Evolutionary conservation across 306 rosid genomes (phyloP).

Genomic region (Luffa acutangula): DNA sequence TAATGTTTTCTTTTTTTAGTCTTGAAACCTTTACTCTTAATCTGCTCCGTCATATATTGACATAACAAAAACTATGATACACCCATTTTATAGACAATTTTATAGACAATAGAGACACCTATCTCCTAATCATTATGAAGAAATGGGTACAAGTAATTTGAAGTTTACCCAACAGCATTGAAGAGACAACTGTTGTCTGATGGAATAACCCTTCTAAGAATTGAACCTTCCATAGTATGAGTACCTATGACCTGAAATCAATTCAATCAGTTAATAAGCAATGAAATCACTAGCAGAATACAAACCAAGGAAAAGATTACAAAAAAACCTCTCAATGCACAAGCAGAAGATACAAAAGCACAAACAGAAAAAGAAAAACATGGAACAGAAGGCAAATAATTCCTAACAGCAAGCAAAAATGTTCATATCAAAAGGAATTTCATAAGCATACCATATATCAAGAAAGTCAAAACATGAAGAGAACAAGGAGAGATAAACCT

Average conservation of each 20-base stretch:
- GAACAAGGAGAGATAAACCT: not conserved
- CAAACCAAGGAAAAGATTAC: not conserved
- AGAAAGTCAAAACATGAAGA: not conserved
- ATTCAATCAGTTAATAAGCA: conserved; percentile 6
- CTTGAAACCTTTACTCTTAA: not conserved
- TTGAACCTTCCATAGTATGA: conserved; percentile 55
- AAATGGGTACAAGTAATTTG: not conserved
- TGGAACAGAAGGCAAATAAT: not conserved
- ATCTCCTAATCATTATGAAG: not conserved
- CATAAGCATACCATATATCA: not conserved
- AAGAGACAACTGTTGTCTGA: conserved; percentile 90
- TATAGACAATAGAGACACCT: not conserved
- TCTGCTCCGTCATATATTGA: not conserved
- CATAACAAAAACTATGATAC: not conserved
- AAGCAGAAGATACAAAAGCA: not conserved
- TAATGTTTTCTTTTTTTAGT: not conserved
- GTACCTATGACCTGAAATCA: conserved; percentile 23
- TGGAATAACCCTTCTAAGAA: conserved; percentile 75
- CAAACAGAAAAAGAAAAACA: not conserved
- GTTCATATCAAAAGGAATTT: not conserved
- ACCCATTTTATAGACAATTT: not conserved
- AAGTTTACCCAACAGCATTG: conserved; percentile 85
- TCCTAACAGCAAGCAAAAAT: not conserved
- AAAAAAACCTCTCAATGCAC: not conserved
- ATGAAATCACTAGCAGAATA: not conserved